These are phyloP conservation scores for Stagonosporopsis rhizophila DNA, from an alignment of 2,329 filamentous ascomycete species.

Conservation along the genomic window DNA sequence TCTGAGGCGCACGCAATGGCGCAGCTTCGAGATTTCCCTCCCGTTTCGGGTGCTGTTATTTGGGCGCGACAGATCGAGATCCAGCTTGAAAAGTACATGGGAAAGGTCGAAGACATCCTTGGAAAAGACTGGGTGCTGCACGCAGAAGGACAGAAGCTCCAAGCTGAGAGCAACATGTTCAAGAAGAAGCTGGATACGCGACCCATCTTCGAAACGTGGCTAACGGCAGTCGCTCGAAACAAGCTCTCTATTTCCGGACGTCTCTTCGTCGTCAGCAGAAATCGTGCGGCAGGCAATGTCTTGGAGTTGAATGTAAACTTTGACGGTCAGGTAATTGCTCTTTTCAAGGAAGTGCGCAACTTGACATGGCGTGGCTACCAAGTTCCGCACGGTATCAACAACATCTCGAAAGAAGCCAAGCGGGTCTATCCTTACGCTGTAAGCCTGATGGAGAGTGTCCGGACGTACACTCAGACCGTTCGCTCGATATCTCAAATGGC, in stretches of 20 bases:
- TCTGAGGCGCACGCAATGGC: constrained; percentile 99
- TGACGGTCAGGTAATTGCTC: constrained; percentile 91
- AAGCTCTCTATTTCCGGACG: constrained; percentile 92
- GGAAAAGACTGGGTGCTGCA: constrained; percentile 95
- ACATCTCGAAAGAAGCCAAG: constrained; percentile 98
- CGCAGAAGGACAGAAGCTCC: constrained; percentile 91
- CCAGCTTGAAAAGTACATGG: constrained; percentile 95
- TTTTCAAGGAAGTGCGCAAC: constrained; percentile 99
- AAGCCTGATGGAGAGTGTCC: constrained; percentile 98
- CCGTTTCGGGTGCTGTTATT: constrained; percentile 95
- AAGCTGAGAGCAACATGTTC: constrained; percentile 90
- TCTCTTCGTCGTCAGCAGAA: constrained; percentile 86
- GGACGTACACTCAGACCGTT: constrained; percentile 87
- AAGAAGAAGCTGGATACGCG: constrained; percentile 94
- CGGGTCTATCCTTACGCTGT: constrained; percentile 97
- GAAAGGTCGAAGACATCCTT: constrained; percentile 97
- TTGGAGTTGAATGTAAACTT: constrained; percentile 95
- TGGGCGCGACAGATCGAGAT: constrained; percentile 97
- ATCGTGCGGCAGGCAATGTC: constrained; percentile 87
- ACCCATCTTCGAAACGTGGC: constrained; percentile 94
- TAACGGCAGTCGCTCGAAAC: constrained; percentile 84
- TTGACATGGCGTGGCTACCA: constrained; percentile 93
- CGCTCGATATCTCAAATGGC: constrained; percentile 85
- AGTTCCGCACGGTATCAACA: constrained; percentile 92
- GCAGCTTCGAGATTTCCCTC: constrained; percentile 91